Evolutionary conservation across 805 yeast species (phyloP), one percentile per base, ranked within the genome.

Genomic region (Phaffomyces thermotolerans): DNA sequence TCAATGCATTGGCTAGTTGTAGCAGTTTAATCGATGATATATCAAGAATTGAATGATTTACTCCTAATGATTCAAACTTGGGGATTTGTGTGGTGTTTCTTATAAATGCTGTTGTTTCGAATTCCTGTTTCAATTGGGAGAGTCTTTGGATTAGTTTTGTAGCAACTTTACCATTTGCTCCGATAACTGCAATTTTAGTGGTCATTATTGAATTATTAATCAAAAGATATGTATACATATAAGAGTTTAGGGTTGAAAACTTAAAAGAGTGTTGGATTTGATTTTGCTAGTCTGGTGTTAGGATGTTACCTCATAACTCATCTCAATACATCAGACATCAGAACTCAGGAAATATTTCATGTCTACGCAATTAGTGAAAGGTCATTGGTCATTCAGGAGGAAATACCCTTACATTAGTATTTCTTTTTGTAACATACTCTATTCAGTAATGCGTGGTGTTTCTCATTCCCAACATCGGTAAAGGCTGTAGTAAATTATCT

Each of bases 81-180:
- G 59, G 52, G 5, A 57, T 65, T 45, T 79, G 84, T n/a, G 65
- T 69, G 6, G 60, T 51, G 41, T 62, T 66, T 44, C 85, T 64
- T 31, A 76, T 69, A 42, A 71, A 56, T 0, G 75, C 73, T 4
- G 64, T 60, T 40, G 68, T 76, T 52, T 48, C 69, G 52, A 56
- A 72, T 50, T 56, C 63, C 36, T 40, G 47, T 17, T 43, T 59
- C 13, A 52, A 52, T 23, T 44, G 49, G 17, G 54, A 62, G 22
- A 67, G 62, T 36, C 67, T 58, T n/a, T 59, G 46, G 12, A 76
- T 55, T 12, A 79, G 51, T 2, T 61, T 54, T 45, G 73, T 69
- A 34, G 79, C 86, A n/a, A 79, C 69, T 46, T 71, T 72, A 30
- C 85, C 85, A 56, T 77, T 76, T 18, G 83, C 81, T 34, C 86